Base-by-base conservation (phyloP, 768 basidiomycete species). In the Chlorophyllum brunneum region DNA sequence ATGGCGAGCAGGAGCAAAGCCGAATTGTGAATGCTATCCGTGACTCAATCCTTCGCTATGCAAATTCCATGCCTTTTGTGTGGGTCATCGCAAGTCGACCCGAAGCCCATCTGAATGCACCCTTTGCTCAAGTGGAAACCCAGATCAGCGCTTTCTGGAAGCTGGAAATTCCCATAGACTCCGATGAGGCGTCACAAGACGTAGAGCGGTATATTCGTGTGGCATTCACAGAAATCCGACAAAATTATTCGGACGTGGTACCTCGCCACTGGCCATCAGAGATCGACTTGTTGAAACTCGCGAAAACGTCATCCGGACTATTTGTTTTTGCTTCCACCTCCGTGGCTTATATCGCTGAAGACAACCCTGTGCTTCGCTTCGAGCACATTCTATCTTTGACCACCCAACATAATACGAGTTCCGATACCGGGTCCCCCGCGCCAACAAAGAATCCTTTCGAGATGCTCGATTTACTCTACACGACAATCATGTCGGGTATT, bases 81-180 rank as follows among this genome's bases (percentile, higher is more conserved):
- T 48, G 48, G 48, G 16, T 48, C 22, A 48, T 48, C 9, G 36
- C 48, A 10, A 48, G 47, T 11, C 33, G 47, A 4, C 26, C 36
- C 2, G 47, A 48, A n/a, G 36, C 47, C 5, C 47, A 48, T 10
- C n/a, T 48, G 24, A 27, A n/a, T 2, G 34, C 22, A 5, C 15
- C 24, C 24, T 48, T 48, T 23, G 5, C 36, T n/a, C 13, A 8
- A 7, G 11, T 20, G 16, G 4, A 27, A 10, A 5, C 3, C 2
- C 5, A 38, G 13, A 27, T 20, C n/a, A 3, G 9, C 4, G 6
- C 11, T 15, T 20, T 36, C 15, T 34, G 34, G 34, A 26, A 36
- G 34, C 6, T 23, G 5, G 46, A 48, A 16, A 23, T 48, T 22
- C 13, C 34, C 24, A 37, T 48, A 3, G 34, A 36, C 15, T 36